Evolutionary conservation across 129 eudicot genomes (phyloP).

Genomic region (Apium graveolens): DNA sequence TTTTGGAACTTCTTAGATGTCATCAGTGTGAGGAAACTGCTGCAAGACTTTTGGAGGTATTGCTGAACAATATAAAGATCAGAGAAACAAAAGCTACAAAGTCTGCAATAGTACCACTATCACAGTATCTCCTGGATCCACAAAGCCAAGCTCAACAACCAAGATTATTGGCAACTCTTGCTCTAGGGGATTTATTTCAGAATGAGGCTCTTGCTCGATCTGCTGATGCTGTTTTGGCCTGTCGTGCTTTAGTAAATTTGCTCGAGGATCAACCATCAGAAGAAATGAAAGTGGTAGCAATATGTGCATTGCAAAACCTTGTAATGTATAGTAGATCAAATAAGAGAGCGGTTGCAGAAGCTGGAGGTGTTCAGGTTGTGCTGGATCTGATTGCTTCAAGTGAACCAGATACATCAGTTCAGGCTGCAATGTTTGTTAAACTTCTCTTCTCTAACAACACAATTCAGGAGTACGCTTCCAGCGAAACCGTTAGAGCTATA

Average conservation of each 20-base stretch:
- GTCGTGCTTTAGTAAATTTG: constrained; percentile 89
- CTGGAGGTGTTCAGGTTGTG: constrained; percentile 96
- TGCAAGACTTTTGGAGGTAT: constrained; percentile 81
- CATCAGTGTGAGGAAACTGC: constrained; percentile 98
- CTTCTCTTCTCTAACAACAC: constrained; percentile 91
- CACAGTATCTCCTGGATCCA: constrained; percentile 96
- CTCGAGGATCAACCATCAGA: constrained; percentile 98
- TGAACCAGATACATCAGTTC: constrained; percentile 91
- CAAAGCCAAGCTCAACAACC: constrained; percentile 98
- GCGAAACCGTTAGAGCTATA: constrained; percentile 99
- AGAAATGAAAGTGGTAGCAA: constrained; percentile 98
- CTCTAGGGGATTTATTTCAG: constrained; percentile 96
- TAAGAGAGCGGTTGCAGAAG: constrained; percentile 99
- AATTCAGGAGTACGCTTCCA: constrained; percentile 96
- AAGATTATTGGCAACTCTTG: constrained; percentile 84
- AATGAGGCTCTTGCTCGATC: constrained; percentile 84
- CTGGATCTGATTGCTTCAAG: constrained; percentile 93
- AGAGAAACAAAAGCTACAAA: constrained; percentile 85
- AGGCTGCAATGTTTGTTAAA: constrained; percentile 92
- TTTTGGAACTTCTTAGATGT: constrained; percentile 74
- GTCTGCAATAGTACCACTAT: constrained; percentile 77
- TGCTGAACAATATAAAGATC: constrained; percentile 79
- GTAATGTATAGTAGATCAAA: constrained; percentile 94
- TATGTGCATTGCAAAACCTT: constrained; percentile 95
- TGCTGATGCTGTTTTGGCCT: constrained; percentile 93